These are phyloP conservation scores for Xylaria sp. DNA, from an alignment of 2,329 filamentous ascomycete species.

Conservation along the genomic window DNA sequence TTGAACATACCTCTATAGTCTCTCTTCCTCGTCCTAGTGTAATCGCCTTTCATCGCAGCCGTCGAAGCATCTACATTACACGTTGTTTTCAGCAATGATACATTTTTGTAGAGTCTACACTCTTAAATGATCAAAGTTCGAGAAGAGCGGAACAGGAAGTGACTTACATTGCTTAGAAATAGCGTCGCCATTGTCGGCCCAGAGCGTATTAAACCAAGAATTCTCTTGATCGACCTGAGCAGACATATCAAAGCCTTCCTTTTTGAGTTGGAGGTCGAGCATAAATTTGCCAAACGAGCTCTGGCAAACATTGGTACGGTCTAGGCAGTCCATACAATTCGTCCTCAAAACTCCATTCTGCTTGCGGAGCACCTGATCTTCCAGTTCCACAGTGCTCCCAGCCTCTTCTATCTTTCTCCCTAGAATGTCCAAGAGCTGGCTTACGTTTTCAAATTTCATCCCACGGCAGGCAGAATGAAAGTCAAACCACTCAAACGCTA, in stretches of 20 bases:
- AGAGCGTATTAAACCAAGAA: slow-evolving; percentile 94
- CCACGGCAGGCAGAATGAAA: slow-evolving; percentile 93
- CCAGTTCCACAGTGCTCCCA: slow-evolving; percentile 73
- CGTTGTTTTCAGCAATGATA: slow-evolving; percentile 17
- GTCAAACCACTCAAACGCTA: slow-evolving; percentile 95
- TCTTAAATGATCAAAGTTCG: not conserved
- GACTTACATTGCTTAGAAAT: slow-evolving; percentile 82
- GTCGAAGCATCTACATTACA: slow-evolving; percentile 76
- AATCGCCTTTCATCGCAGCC: slow-evolving; percentile 95
- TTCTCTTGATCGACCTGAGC: slow-evolving; percentile 81
- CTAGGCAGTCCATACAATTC: slow-evolving; percentile 98
- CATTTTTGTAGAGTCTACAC: not conserved
- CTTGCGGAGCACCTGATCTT: slow-evolving; percentile 56
- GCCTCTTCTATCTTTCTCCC: slow-evolving; percentile 74
- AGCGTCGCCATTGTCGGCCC: slow-evolving; percentile 97
- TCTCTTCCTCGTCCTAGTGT: slow-evolving; percentile 88
- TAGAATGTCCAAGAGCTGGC: slow-evolving; percentile 77
- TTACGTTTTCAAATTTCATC: slow-evolving; percentile 98
- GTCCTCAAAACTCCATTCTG: slow-evolving; percentile 87
- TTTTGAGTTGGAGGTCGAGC: slow-evolving; percentile 80
- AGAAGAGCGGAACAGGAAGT: not conserved
- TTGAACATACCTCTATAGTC: slow-evolving; percentile 92
- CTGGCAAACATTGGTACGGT: slow-evolving; percentile 95
- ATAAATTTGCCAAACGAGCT: slow-evolving; percentile 88
- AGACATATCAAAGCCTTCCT: slow-evolving; percentile 80